These are phyloP conservation scores for Rhodamnia argentea DNA, from an alignment of 345 rosid species.

Conservation along the genomic window DNA sequence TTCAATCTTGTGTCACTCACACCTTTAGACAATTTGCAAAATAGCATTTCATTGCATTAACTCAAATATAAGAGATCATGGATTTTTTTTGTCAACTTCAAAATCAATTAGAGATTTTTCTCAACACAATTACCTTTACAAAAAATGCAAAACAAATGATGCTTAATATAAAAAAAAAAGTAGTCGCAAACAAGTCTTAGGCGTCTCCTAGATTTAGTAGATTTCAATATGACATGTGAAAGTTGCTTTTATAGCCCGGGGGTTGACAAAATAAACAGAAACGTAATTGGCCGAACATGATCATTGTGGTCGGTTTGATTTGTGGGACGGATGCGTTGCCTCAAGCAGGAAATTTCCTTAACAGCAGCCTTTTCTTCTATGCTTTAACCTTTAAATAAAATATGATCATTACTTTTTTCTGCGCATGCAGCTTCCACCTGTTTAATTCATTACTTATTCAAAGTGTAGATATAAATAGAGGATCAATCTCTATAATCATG, in stretches of 20 bases:
- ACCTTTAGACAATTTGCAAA: too few species aligned
- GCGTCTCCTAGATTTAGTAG: not conserved
- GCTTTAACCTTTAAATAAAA: not conserved
- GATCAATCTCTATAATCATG: not conserved
- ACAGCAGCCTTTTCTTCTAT: not conserved
- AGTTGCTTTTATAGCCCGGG: not conserved
- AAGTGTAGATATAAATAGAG: not conserved
- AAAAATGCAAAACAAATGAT: rapidly evolving
- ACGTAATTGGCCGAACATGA: not conserved
- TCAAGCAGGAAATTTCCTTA: not conserved
- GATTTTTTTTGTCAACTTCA: too few species aligned
- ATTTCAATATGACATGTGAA: not conserved
- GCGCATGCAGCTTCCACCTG: not conserved
- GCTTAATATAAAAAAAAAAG: not conserved
- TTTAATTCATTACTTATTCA: not conserved
- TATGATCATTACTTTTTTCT: not conserved
- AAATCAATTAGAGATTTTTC: too few species aligned
- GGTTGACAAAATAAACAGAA: not conserved
- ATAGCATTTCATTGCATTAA: too few species aligned
- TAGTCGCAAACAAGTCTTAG: not conserved
- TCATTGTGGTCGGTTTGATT: not conserved
- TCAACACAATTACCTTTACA: too few species aligned
- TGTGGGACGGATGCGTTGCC: not conserved
- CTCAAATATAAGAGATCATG: too few species aligned
- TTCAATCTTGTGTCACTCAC: too few species aligned